Evolutionary conservation across 352 stramenopile species (phyloP).

Genomic region (Globisporangium cystogenes): DNA sequence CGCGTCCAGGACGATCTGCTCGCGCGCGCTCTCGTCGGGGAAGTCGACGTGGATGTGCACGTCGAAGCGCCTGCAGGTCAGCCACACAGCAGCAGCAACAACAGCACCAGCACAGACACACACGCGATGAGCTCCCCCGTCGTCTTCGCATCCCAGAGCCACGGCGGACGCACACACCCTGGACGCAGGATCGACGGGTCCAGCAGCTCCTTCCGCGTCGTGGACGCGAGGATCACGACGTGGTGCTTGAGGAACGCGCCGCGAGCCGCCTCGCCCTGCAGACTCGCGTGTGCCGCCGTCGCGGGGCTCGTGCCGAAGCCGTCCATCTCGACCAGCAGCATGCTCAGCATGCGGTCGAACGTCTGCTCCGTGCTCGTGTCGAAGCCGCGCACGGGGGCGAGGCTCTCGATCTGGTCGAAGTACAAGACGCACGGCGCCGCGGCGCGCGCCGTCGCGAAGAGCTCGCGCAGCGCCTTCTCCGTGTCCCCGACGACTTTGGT

Average conservation of each 20-base stretch:
- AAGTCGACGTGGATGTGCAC: slow-evolving; percentile 67
- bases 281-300: slow-evolving; percentile 25
- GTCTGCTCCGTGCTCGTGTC: slow-evolving; percentile 91
- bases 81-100: too few relatives aligned
- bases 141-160: too few relatives aligned
- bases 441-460: slow-evolving; percentile 84
- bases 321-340: slow-evolving; percentile 90
- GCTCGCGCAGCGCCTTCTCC: slow-evolving; percentile 80
- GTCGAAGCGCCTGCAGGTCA: slow-evolving; percentile 62
- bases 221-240: slow-evolving; percentile 83
- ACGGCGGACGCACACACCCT: slow-evolving; percentile 39
- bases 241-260: slow-evolving; percentile 74
- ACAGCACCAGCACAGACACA: not conserved
- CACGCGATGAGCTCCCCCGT: not conserved
- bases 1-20: slow-evolving; percentile 41
- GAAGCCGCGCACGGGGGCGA: slow-evolving; percentile 83
- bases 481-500: slow-evolving; percentile 91
- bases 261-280: slow-evolving; percentile 30
- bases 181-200: slow-evolving; percentile 84
- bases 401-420: slow-evolving; percentile 91
- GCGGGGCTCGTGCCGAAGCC: slow-evolving; percentile 55
- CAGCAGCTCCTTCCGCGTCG: slow-evolving; percentile 61
- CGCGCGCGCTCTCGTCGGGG: slow-evolving; percentile 46
- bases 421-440: slow-evolving; percentile 76
- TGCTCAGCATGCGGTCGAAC: slow-evolving; percentile 89